Percentiles rank a stretch among this genome's conserved stretches.
Evolutionary conservation across 352 stramenopile genomes (phyloP).

Genomic region (Globisporangium cystogenes): DNA sequence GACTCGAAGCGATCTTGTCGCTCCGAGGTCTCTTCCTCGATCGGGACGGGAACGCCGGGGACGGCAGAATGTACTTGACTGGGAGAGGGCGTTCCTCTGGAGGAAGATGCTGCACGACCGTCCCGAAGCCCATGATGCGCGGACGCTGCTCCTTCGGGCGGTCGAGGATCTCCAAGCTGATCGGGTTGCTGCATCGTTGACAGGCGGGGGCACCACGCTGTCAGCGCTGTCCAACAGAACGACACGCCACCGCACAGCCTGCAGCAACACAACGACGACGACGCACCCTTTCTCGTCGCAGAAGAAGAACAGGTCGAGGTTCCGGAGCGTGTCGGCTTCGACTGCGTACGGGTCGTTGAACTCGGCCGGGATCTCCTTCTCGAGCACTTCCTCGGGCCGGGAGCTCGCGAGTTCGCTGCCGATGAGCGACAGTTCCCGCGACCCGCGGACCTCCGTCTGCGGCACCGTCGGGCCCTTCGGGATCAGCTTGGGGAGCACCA

Average conservation of each 20-base stretch:
- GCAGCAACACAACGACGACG: not conserved
- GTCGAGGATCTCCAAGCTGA: slow-evolving; percentile 79
- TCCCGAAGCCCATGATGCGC: slow-evolving; percentile 83
- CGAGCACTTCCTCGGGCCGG: slow-evolving; percentile 42
- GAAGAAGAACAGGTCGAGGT: slow-evolving; percentile 84
- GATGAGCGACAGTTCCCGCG: slow-evolving; percentile 48
- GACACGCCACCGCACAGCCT: too few species aligned
- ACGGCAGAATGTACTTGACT: slow-evolving; percentile 62
- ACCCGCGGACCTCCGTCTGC: slow-evolving; percentile 48
- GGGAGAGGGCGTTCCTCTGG: slow-evolving; percentile 52
- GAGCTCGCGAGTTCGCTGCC: slow-evolving; percentile 18
- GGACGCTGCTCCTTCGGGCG: slow-evolving; percentile 64
- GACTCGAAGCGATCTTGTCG: slow-evolving; percentile 29
- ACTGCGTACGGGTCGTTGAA: slow-evolving; percentile 69
- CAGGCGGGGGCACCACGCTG: too few species aligned
- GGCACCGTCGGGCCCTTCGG: slow-evolving; percentile 52
- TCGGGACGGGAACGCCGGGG: slow-evolving; percentile 65
- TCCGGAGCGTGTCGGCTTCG: slow-evolving; percentile 60
- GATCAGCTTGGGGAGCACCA: slow-evolving; percentile 54
- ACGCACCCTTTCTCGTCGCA: slow-evolving; percentile 79
- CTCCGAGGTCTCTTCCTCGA: slow-evolving; percentile 64
- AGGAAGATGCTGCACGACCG: slow-evolving; percentile 69
- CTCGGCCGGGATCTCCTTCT: slow-evolving; percentile 49
- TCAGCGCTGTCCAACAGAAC: too few species aligned
- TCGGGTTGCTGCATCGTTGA: slow-evolving; percentile 51